phyloP scores from a whole-genome alignment of 2,329 filamentous ascomycete genomes.

The Sordariomycetes sp. region DNA sequence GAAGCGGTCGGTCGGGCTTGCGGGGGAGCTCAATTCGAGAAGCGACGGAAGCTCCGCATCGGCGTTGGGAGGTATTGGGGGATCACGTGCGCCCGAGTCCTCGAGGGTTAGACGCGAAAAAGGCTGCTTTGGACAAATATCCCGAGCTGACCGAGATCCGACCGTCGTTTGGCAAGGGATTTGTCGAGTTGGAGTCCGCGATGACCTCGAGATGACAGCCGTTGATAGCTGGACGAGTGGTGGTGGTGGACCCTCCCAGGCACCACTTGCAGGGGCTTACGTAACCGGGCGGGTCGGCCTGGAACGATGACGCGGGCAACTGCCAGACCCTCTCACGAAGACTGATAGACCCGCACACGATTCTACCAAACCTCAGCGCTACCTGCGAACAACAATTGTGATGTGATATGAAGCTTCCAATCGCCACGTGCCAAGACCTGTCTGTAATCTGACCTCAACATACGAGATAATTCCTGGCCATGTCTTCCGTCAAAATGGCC shows the following conservation, averaged over 20 bases:
- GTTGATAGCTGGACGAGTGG: background rate
- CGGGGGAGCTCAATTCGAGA: slow-evolving; percentile 2
- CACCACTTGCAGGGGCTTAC: background rate
- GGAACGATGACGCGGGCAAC: background rate
- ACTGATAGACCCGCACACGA: too few relatives aligned
- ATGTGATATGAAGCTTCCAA: too few relatives aligned
- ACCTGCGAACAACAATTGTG: too few relatives aligned
- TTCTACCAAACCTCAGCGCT: too few relatives aligned
- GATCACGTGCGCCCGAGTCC: background rate
- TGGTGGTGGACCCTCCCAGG: background rate
- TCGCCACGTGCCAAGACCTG: too few relatives aligned
- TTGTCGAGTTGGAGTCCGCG: background rate
- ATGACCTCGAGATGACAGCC: slow-evolving; percentile 3
- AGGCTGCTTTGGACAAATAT: background rate
- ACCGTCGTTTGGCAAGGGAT: background rate
- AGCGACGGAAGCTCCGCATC: background rate
- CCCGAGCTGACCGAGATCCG: background rate
- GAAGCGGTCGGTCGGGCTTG: background rate
- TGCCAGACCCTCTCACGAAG: too few relatives aligned
- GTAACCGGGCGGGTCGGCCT: background rate
- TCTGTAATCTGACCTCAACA: too few relatives aligned
- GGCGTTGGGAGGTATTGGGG: background rate
- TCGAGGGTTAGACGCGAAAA: background rate
- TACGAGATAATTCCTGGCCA: too few relatives aligned
- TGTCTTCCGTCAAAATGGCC: too few relatives aligned